Percentiles rank a stretch among this genome's conserved stretches.
These are phyloP conservation scores for Urostyla sp. DNA, from an alignment of 73 alveolate genomes.

Conservation along the genomic window DNA sequence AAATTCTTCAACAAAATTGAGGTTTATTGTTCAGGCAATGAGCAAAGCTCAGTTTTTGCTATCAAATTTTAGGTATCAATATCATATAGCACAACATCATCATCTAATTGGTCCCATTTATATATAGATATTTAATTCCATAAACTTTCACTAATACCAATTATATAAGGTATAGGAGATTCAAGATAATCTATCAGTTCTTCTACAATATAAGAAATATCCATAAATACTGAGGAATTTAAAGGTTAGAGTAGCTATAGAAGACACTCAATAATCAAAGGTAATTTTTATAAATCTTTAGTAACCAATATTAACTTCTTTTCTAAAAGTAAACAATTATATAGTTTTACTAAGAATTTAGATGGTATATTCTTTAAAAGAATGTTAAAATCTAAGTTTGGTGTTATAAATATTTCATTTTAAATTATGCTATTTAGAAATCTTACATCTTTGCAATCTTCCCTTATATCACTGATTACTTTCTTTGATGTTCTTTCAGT, in stretches of 20 bases:
- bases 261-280: conserved; percentile 1
- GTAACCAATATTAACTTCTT: conserved; percentile 24
- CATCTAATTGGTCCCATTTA: conserved; percentile 29
- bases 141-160: conserved; percentile 12
- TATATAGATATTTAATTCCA: conserved; percentile 30
- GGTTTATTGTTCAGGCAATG: conserved; percentile 20
- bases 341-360: neutral
- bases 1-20: neutral
- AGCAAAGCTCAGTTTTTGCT: conserved; percentile 13
- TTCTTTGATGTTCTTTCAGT: neutral
- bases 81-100: conserved; percentile 16
- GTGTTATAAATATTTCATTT: neutral
- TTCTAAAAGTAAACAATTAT: neutral
- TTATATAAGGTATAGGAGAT: conserved; percentile 25
- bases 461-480: conserved; percentile 3
- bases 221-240: conserved; percentile 12
- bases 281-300: neutral
- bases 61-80: conserved; percentile 2
- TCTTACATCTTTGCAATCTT: neutral
- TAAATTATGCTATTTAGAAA: neutral
- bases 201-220: conserved; percentile 3
- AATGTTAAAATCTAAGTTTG: neutral
- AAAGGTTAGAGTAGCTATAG: conserved; percentile 12
- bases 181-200: conserved; percentile 45
- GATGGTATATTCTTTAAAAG: neutral